Evolutionary conservation across 2,329 filamentous ascomycete genomes (phyloP).

Genomic region (Fusarium devonianum): DNA sequence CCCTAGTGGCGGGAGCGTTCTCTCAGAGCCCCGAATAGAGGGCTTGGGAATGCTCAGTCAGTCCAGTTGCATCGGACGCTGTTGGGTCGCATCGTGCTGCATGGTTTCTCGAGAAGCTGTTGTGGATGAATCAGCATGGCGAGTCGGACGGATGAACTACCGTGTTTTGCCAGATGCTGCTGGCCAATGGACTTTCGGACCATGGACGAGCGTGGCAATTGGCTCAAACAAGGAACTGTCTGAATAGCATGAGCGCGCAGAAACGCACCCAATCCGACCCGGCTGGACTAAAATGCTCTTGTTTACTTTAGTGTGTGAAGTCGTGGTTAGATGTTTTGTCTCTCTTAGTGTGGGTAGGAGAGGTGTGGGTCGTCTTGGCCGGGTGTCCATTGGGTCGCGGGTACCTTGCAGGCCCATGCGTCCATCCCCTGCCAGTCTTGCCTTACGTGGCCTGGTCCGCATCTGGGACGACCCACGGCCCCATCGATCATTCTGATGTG

Average conservation of each 20-base stretch:
- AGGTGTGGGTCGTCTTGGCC: slow-evolving; percentile 9
- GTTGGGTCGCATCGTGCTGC: slow-evolving; percentile 12
- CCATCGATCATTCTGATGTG: too few species aligned
- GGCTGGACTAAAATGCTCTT: too few species aligned
- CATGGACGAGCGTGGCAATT: too few species aligned
- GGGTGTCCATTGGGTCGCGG: slow-evolving; percentile 34
- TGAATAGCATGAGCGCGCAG: too few species aligned
- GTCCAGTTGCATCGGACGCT: slow-evolving; percentile 3
- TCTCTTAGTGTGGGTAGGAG: background rate
- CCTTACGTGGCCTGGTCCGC: slow-evolving; percentile 25
- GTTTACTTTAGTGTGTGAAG: too few species aligned
- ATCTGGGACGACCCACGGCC: too few species aligned
- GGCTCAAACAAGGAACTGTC: too few species aligned
- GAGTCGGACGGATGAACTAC: too few species aligned
- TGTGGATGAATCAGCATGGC: too few species aligned
- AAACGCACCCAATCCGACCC: too few species aligned
- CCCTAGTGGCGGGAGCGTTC: slow-evolving; percentile 23
- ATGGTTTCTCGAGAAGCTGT: slow-evolving; percentile 24
- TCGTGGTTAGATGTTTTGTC: background rate
- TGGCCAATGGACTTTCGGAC: too few species aligned
- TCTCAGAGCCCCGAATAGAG: slow-evolving; percentile 12
- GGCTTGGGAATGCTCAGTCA: slow-evolving; percentile 14
- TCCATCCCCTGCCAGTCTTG: slow-evolving; percentile 7
- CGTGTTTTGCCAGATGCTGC: too few species aligned
- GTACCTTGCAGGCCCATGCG: slow-evolving; percentile 39